Percentiles rank a stretch among this genome's conserved stretches.
Conservation (phyloP, 441 rosid genomes). For the Kokia cookei region DNA sequence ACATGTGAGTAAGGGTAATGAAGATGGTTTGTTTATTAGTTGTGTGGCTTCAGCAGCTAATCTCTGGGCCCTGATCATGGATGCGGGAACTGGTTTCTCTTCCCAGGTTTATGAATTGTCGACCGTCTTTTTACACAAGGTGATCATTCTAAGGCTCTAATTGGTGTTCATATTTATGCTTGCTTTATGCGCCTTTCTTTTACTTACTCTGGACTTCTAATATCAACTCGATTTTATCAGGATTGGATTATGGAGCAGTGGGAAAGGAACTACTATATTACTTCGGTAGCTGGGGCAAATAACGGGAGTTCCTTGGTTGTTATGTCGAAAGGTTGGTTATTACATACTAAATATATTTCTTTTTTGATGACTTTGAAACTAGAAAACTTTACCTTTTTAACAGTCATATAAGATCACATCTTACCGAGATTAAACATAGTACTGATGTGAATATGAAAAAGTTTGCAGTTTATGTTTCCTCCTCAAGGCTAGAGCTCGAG, state of each 20-base stretch:
- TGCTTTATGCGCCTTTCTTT: not conserved
- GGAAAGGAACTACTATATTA: slow-evolving; percentile 77
- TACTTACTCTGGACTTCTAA: not conserved
- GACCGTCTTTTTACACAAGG: slow-evolving; percentile 78
- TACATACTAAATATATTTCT: not conserved
- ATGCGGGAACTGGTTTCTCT: slow-evolving; percentile 90
- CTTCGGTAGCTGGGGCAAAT: slow-evolving; percentile 73
- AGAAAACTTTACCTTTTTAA: not conserved
- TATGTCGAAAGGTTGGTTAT: slow-evolving; percentile 65
- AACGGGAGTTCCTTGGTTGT: slow-evolving; percentile 75
- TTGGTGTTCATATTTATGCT: not conserved
- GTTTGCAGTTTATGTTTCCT: no score
- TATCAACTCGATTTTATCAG: slow-evolving; percentile 29
- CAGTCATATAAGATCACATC: not conserved
- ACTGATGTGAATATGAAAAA: no score
- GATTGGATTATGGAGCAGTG: slow-evolving; percentile 90
- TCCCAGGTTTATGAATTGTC: slow-evolving; percentile 83
- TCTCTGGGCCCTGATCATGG: slow-evolving; percentile 94
- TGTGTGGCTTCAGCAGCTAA: slow-evolving; percentile 81
- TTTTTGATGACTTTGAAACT: not conserved
- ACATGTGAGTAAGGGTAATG: slow-evolving; percentile 83
- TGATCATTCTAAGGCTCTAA: slow-evolving; percentile 9
- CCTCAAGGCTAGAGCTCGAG: no score
- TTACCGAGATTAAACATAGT: not conserved
- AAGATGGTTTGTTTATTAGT: slow-evolving; percentile 80